Base-by-base conservation (phyloP, 805 yeast genomes). In the Zygosaccharomyces siamensis region DNA sequence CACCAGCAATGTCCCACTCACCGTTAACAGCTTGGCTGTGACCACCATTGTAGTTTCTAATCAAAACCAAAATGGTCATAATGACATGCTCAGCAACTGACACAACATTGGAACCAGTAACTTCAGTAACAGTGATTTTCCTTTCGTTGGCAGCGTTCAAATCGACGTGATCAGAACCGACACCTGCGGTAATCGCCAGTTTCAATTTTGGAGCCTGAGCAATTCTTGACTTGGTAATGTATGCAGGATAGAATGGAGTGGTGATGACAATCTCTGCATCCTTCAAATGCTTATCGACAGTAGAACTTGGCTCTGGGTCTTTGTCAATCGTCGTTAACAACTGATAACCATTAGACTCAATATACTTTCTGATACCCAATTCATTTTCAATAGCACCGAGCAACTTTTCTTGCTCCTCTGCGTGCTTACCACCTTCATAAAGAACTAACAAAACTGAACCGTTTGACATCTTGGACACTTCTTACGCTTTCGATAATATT, bases 171-270 rank as follows among this genome's bases (percentile, higher is more conserved):
- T 86, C 93, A 18, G 89, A 82, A 11, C 93, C 93, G 50, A 86
- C 89, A 58, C 93, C 93, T 7, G 93, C 93, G 43, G 90, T 86
- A 58, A 84, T 74, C 52, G 82, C 72, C 45, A 83, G 62, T 72
- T 84, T 84, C 68, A 86, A 75, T 45, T 82, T 84, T 65, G 81
- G 81, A 31, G 92, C 92, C 61, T 78, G 76, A 43, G 72, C 80
- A 54, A 86, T 75, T 60, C 92, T 75, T 58, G 80, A 83, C 51
- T 74, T 73, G 47, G 83, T 78, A 64, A 86, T 73, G 68, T 86
- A 86, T 33, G 83, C 92, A 4, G 95, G 95, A 68, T 77, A 87
- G 77, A 86, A 86, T 3, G 95, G 95, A 11, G 92, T 85, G 37
- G 90, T 80, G 67, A 86, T 85, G 61, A 86, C 77, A 45, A 86